Evolutionary conservation across 106 monocot genomes (phyloP).

Genomic region (Allium sativum): DNA sequence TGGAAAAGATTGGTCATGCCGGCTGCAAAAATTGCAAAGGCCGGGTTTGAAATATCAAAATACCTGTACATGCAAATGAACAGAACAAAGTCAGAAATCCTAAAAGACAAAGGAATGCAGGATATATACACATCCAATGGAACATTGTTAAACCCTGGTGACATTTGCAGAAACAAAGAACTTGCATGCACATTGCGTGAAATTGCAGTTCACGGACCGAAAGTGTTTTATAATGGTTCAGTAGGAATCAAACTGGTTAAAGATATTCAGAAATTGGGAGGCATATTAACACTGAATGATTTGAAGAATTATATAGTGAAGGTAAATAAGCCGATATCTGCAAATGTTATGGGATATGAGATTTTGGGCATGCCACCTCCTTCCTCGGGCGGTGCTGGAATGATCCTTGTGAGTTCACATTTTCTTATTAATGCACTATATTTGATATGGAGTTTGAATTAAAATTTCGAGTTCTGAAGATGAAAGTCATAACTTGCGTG

Average conservation of each 20-base stretch:
- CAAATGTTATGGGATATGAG: conserved; percentile 51
- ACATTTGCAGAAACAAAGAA: conserved; percentile 40
- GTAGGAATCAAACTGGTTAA: conserved; percentile 40
- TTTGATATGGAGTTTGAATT: too few relatives aligned
- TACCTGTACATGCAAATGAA: conserved; percentile 71
- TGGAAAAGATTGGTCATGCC: conserved; percentile 69
- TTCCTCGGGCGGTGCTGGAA: conserved; percentile 79
- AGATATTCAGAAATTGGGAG: conserved; percentile 59
- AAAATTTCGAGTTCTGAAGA: too few relatives aligned
- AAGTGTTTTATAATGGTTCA: conserved; percentile 52
- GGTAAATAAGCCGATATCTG: conserved; percentile 46
- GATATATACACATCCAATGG: conserved; percentile 47
- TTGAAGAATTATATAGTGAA: conserved; percentile 58
- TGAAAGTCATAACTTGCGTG: too few relatives aligned
- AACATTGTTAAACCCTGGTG: conserved; percentile 38
- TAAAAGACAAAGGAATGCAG: conserved; percentile 54
- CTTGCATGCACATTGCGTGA: conserved; percentile 47
- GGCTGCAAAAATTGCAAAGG: conserved; percentile 39
- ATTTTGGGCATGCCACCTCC: conserved; percentile 84
- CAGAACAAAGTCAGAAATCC: conserved; percentile 27
- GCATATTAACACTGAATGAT: conserved; percentile 66
- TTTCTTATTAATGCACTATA: background rate
- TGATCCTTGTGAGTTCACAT: conserved; percentile 54
- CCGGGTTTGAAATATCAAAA: conserved; percentile 57
- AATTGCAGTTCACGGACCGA: conserved; percentile 53